These are phyloP conservation scores for Lachnellula cervina DNA, from an alignment of 2,329 filamentous ascomycete species.

Conservation along the genomic window DNA sequence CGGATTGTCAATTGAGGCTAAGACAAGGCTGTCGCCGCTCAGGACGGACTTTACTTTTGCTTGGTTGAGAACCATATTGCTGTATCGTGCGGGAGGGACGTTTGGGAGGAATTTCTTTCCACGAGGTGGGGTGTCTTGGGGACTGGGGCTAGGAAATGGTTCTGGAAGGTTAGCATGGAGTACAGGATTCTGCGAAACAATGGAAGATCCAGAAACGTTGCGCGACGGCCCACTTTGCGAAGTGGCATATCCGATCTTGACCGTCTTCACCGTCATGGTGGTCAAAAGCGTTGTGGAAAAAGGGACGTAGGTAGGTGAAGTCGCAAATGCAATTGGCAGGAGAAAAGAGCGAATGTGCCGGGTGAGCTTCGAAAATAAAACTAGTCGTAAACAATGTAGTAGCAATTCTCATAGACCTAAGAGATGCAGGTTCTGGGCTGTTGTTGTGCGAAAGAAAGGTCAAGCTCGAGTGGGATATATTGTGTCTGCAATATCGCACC, in stretches of 20 bases:
- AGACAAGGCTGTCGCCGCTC: constrained; percentile 86
- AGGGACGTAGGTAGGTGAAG: not conserved
- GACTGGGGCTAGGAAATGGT: constrained; percentile 29
- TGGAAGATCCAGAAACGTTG: constrained; percentile 7
- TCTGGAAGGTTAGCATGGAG: constrained; percentile 32
- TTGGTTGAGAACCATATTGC: constrained; percentile 36
- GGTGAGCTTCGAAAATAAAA: not conserved
- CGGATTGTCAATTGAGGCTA: constrained; percentile 77
- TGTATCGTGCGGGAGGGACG: constrained; percentile 29
- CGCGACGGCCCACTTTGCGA: constrained; percentile 3
- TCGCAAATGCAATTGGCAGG: not conserved
- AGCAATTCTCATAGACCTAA: not conserved
- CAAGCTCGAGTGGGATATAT: no score
- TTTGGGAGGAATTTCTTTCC: constrained; percentile 21
- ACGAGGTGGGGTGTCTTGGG: constrained; percentile 8
- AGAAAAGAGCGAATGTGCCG: not conserved
- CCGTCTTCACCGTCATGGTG: constrained; percentile 18
- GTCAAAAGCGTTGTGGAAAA: not conserved
- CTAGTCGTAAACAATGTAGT: not conserved
- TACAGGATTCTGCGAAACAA: constrained; percentile 13
- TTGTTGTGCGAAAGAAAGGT: no score
- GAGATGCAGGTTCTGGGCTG: not conserved
- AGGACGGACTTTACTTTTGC: constrained; percentile 88
- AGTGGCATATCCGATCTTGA: constrained; percentile 27
- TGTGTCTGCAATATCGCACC: no score